Percentiles rank a stretch among this genome's conserved stretches.
Evolutionary conservation across 805 yeast genomes (phyloP).

Genomic region (Metschnikowia baotianmanensis): DNA sequence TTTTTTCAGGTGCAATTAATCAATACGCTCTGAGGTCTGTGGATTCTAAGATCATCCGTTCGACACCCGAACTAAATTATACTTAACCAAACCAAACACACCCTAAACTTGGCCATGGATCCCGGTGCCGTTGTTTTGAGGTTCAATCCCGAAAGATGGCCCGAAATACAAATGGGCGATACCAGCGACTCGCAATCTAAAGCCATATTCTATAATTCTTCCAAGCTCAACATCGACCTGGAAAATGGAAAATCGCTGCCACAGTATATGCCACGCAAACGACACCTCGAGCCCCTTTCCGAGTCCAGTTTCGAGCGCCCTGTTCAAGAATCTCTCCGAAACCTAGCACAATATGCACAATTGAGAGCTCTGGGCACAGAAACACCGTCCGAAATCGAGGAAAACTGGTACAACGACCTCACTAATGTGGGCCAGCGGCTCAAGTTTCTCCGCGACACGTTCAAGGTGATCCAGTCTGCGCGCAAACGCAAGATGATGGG

Average conservation of each 20-base stretch:
- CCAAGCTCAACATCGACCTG: not conserved
- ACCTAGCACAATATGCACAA: constrained; percentile 9
- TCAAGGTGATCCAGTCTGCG: constrained; percentile 19
- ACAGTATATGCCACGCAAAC: constrained; percentile 4
- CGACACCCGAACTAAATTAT: too few species aligned
- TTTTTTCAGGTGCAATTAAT: too few species aligned
- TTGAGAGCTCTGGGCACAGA: not conserved
- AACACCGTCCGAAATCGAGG: constrained; percentile 5
- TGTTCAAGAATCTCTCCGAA: constrained; percentile 13
- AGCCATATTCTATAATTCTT: constrained; percentile 11
- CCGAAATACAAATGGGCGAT: constrained; percentile 8
- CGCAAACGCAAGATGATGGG: constrained; percentile 20
- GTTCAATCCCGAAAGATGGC: constrained; percentile 18
- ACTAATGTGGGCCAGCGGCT: constrained; percentile 20
- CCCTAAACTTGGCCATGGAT: constrained; percentile 14
- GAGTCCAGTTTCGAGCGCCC: constrained; percentile 13
- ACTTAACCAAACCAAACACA: too few species aligned
- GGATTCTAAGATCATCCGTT: too few species aligned
- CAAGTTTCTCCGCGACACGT: constrained; percentile 19
- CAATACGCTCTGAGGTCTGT: too few species aligned
- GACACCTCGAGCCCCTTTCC: constrained; percentile 9
- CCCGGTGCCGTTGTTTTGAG: constrained; percentile 14
- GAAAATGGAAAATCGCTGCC: not conserved
- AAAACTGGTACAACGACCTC: constrained; percentile 17
- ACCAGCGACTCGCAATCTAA: constrained; percentile 8